Percentiles rank a stretch among this genome's conserved stretches.
Evolutionary conservation across 768 basidiomycete species (phyloP).

Genomic region (Boletus speciosus): DNA sequence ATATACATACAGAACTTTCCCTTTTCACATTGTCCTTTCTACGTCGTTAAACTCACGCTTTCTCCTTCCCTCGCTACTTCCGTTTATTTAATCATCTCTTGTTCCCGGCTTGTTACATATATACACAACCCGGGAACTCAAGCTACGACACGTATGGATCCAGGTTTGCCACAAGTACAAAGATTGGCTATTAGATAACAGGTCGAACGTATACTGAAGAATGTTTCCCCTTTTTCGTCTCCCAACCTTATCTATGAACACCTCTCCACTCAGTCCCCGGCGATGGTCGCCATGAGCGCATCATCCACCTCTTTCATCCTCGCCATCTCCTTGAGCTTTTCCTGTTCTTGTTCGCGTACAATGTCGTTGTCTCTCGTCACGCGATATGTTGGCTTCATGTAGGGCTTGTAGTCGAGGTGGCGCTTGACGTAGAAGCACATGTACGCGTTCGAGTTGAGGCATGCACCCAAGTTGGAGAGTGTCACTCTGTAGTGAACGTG

Average conservation of each 20-base stretch:
- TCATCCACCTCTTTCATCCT: slow-evolving; percentile 63
- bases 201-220: slow-evolving; percentile 10
- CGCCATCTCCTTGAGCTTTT: slow-evolving; percentile 50
- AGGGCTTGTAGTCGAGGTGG: slow-evolving; percentile 77
- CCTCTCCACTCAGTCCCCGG: slow-evolving; percentile 13
- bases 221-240: not conserved
- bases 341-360: slow-evolving; percentile 55
- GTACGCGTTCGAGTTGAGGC: slow-evolving; percentile 74
- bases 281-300: slow-evolving; percentile 50
- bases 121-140: slow-evolving; percentile 3
- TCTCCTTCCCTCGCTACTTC: not conserved
- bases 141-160: slow-evolving; percentile 7
- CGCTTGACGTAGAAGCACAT: slow-evolving; percentile 97
- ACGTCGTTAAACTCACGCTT: slow-evolving; percentile 13
- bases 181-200: slow-evolving; percentile 9
- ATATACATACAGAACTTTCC: slow-evolving; percentile 9
- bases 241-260: not conserved
- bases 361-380: slow-evolving; percentile 63
- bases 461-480: slow-evolving; percentile 61
- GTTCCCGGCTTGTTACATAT: not conserved
- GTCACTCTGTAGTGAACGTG: slow-evolving; percentile 51
- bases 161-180: not conserved
- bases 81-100: not conserved
- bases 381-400: slow-evolving; percentile 65
- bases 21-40: not conserved